Conservation (phyloP, 2,329 filamentous ascomycete species). For the Sporothrix luriei region DNA sequence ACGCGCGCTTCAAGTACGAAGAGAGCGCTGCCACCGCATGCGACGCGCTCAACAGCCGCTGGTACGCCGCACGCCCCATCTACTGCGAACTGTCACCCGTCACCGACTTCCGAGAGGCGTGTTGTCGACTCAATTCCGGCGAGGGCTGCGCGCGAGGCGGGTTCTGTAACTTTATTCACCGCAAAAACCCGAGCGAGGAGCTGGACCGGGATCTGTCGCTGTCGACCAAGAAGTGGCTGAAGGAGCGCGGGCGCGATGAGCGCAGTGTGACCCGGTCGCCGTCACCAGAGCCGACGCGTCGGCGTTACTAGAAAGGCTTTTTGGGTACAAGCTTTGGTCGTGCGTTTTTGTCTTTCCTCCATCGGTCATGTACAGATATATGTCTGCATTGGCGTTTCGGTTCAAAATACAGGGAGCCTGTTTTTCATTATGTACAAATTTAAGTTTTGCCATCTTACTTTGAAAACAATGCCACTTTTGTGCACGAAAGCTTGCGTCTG, state of each 20-base stretch:
- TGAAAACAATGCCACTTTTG: too few species aligned
- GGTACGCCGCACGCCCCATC: slow-evolving; percentile 96
- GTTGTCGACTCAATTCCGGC: slow-evolving; percentile 89
- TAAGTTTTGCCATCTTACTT: neutral
- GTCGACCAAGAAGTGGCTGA: slow-evolving; percentile 95
- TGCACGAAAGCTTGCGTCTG: neutral
- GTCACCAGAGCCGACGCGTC: slow-evolving; percentile 79
- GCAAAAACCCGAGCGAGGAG: slow-evolving; percentile 90
- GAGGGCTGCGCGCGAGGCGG: slow-evolving; percentile 95
- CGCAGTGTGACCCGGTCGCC: slow-evolving; percentile 81
- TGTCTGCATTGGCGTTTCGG: slow-evolving; percentile 22
- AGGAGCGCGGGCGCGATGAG: slow-evolving; percentile 78
- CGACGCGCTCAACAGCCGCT: slow-evolving; percentile 89
- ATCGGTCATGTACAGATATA: slow-evolving; percentile 1
- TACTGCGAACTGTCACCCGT: slow-evolving; percentile 98
- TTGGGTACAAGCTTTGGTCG: neutral
- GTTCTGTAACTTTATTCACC: slow-evolving; percentile 99
- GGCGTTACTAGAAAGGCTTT: slow-evolving; percentile 59
- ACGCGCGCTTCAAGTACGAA: slow-evolving; percentile 99
- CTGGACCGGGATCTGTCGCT: slow-evolving; percentile 85
- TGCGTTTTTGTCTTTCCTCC: neutral
- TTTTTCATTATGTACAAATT: slow-evolving; percentile 11
- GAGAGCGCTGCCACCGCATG: slow-evolving; percentile 91
- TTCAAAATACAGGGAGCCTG: neutral
- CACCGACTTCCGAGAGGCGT: slow-evolving; percentile 97